These are phyloP conservation scores for Carpinus viminea DNA, from an alignment of 306 rosid species.

Conservation along the genomic window DNA sequence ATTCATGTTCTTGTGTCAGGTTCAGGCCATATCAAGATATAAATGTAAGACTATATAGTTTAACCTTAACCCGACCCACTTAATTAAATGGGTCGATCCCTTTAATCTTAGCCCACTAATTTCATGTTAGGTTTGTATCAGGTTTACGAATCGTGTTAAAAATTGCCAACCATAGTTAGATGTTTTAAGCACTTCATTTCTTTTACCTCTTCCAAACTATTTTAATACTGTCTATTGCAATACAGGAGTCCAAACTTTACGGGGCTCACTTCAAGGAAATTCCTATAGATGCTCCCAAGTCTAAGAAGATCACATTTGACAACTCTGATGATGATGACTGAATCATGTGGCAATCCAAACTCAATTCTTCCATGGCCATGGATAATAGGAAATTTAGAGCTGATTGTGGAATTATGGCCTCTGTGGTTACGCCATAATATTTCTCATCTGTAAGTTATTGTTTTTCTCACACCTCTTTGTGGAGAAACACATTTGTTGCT, in stretches of 20 bases:
- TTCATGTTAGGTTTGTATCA: too few species aligned
- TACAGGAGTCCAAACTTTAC: constrained; percentile 88
- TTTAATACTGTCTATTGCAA: constrained; percentile 16
- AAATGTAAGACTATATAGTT: too few species aligned
- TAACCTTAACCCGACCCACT: too few species aligned
- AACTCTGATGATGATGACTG: constrained; percentile 78
- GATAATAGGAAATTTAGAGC: neutral
- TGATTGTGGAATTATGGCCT: neutral
- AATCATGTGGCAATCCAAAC: constrained; percentile 23
- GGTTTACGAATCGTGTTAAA: too few species aligned
- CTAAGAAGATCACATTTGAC: constrained; percentile 72
- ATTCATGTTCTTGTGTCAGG: too few species aligned
- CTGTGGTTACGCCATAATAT: neutral
- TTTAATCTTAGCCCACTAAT: too few species aligned
- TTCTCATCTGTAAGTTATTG: neutral
- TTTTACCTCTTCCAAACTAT: neutral
- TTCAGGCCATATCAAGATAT: too few species aligned
- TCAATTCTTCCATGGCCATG: neutral
- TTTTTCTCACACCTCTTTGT: neutral
- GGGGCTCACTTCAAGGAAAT: constrained; percentile 97
- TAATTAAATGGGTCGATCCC: too few species aligned
- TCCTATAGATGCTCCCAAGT: constrained; percentile 69
- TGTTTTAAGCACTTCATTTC: neutral
- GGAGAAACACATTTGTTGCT: neutral
- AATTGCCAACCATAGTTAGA: too few species aligned